Conservation (phyloP, 225 moss, liverwort and hornwort species). For the Bryum argenteum region DNA sequence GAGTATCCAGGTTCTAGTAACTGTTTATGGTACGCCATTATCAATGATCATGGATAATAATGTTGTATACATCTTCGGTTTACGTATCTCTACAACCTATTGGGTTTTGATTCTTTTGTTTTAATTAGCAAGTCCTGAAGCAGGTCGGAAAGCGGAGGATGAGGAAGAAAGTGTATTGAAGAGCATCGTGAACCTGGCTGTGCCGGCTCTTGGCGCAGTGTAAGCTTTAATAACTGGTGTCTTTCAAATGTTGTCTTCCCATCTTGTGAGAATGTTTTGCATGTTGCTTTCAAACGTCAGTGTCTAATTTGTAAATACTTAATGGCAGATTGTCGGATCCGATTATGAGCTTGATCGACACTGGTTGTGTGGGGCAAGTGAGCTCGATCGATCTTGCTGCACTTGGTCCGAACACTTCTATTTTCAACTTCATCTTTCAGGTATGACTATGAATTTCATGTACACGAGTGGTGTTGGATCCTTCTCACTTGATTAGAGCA, state of each 20-base stretch:
- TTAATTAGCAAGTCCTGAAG: constrained; percentile 15
- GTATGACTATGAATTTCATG: constrained; percentile 31
- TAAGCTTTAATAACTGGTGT: constrained; percentile 47
- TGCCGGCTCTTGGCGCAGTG: constrained; percentile 84
- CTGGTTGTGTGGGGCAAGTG: constrained; percentile 85
- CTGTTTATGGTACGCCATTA: neutral
- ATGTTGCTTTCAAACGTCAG: neutral
- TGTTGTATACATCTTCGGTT: neutral
- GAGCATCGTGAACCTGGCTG: constrained; percentile 69
- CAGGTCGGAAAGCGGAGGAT: constrained; percentile 37
- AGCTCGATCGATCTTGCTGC: constrained; percentile 83
- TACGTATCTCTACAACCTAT: neutral
- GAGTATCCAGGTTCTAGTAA: neutral
- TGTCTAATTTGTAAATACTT: constrained; percentile 3
- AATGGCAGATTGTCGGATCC: constrained; percentile 68
- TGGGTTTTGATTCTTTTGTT: neutral
- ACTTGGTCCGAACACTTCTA: constrained; percentile 81
- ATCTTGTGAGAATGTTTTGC: constrained; percentile 13
- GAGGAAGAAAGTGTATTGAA: constrained; percentile 51
- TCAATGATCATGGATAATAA: neutral
- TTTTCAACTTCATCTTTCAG: constrained; percentile 81
- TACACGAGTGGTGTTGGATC: neutral
- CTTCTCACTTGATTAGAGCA: no score
- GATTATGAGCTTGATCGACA: constrained; percentile 89
- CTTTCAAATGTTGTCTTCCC: neutral